Percentiles rank a stretch among this genome's conserved stretches.
Conservation (phyloP, 495 filamentous ascomycete species). For the Annulohypoxylon bovei region DNA sequence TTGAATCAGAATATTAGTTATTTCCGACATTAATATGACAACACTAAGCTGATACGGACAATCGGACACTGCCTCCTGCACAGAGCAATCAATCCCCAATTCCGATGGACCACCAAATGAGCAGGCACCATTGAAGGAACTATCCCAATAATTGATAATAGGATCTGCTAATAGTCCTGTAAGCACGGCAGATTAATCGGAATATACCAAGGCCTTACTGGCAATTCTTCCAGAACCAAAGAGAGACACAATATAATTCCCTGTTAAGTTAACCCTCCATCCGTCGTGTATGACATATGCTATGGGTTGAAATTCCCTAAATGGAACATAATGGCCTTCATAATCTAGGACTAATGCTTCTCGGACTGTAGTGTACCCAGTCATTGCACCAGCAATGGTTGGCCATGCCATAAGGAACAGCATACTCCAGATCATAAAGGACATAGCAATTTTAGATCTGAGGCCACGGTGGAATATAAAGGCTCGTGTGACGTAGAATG, state of each 20-base stretch:
- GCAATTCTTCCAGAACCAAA: background rate
- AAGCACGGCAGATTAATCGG: background rate
- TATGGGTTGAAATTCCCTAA: conserved; percentile 12
- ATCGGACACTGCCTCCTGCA: background rate
- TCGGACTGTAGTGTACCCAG: conserved; percentile 40
- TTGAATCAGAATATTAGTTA: background rate
- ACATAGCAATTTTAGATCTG: conserved; percentile 15
- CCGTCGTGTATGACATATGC: conserved; percentile 38
- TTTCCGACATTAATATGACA: background rate
- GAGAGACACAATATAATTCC: conserved; percentile 6
- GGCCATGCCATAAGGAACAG: conserved; percentile 43
- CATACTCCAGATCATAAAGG: conserved; percentile 31
- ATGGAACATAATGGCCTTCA: conserved; percentile 23
- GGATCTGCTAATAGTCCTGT: background rate
- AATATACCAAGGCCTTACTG: background rate
- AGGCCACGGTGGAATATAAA: conserved; percentile 7
- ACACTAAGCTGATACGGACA: conserved; percentile 16
- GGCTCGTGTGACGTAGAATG: background rate
- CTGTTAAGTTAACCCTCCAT: conserved; percentile 24
- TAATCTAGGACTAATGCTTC: conserved; percentile 32
- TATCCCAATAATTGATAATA: background rate
- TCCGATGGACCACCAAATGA: background rate
- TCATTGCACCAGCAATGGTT: conserved; percentile 47
- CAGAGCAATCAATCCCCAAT: background rate
- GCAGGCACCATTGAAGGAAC: background rate